Percentiles rank a stretch among this genome's conserved stretches.
phyloP scores from a whole-genome alignment of 2,329 filamentous ascomycete genomes.

The Metarhizium humberi region DNA sequence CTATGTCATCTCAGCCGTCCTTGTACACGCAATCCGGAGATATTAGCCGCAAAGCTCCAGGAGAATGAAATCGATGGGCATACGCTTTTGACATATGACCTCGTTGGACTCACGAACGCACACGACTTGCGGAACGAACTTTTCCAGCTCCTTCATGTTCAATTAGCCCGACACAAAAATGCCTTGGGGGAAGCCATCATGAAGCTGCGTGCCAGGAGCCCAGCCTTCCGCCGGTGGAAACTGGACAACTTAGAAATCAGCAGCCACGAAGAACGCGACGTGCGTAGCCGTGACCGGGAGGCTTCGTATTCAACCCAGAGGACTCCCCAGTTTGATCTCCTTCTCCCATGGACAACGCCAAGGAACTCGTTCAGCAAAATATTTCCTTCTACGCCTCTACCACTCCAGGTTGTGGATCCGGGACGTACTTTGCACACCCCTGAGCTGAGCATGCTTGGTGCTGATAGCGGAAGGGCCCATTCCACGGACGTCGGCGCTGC shows the following conservation, averaged over 20 bases:
- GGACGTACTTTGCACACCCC: background rate
- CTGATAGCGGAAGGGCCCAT: background rate
- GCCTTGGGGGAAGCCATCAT: slow-evolving; percentile 49
- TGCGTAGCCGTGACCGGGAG: background rate
- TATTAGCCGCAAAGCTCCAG: slow-evolving; percentile 45
- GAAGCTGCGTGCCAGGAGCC: slow-evolving; percentile 43
- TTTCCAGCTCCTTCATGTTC: slow-evolving; percentile 45
- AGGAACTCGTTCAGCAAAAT: background rate
- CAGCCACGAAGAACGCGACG: background rate
- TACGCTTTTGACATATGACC: slow-evolving; percentile 47
- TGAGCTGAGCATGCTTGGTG: background rate
- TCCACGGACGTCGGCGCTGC: background rate
- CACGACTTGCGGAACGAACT: slow-evolving; percentile 33
- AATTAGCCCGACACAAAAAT: slow-evolving; percentile 45
- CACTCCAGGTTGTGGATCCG: background rate
- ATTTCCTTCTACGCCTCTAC: background rate
- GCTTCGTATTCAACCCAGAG: background rate
- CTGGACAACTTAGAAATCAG: slow-evolving; percentile 3
- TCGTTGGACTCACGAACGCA: slow-evolving; percentile 28
- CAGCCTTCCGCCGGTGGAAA: slow-evolving; percentile 31
- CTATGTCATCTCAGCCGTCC: slow-evolving; percentile 48
- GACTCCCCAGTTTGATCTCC: slow-evolving; percentile 1
- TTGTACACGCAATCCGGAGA: slow-evolving; percentile 37
- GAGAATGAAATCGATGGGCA: slow-evolving; percentile 58
- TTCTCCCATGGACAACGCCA: background rate